Evolutionary conservation across 2,329 filamentous ascomycete genomes (phyloP).

Genomic region (Fusarium burgessii): DNA sequence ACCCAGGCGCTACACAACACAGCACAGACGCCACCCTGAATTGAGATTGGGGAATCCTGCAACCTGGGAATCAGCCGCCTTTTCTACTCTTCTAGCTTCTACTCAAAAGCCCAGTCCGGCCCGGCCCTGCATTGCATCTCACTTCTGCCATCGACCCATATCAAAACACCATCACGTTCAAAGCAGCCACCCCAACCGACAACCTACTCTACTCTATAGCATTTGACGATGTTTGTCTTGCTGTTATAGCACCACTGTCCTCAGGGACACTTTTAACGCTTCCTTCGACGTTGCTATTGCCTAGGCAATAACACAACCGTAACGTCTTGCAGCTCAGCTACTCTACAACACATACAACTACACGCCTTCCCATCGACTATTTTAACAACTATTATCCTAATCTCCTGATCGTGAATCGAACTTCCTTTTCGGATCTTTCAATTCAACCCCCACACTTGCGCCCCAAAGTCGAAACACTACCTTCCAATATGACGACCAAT

Average conservation of each 20-base stretch:
- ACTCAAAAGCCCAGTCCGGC: constrained; percentile 45
- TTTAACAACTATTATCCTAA: constrained; percentile 5
- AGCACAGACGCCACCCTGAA: constrained; percentile 40
- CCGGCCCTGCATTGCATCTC: constrained; percentile 43
- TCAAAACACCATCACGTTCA: constrained; percentile 7
- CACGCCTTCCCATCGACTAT: constrained; percentile 1
- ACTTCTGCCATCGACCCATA: constrained; percentile 39
- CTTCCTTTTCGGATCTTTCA: constrained; percentile 16
- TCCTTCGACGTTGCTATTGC: constrained; percentile 30
- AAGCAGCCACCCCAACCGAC: constrained; percentile 1
- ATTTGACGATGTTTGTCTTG: constrained; percentile 51
- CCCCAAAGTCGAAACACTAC: constrained; percentile 47
- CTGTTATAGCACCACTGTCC: constrained; percentile 55
- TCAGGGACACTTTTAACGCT: constrained; percentile 50
- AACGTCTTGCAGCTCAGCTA: constrained; percentile 44
- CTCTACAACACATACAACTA: constrained; percentile 33
- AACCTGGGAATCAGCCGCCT: constrained; percentile 37
- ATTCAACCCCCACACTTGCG: constrained; percentile 29
- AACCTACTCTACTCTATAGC: constrained; percentile 27
- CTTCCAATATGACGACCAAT: constrained; percentile 52
- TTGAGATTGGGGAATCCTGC: constrained; percentile 42
- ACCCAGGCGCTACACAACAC: constrained; percentile 8
- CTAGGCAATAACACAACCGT: constrained; percentile 6
- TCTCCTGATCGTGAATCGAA: constrained; percentile 15
- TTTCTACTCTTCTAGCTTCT: constrained; percentile 42